phyloP scores from a whole-genome alignment of 1,139 yeast species.

The Zygoascus hellenicus region DNA sequence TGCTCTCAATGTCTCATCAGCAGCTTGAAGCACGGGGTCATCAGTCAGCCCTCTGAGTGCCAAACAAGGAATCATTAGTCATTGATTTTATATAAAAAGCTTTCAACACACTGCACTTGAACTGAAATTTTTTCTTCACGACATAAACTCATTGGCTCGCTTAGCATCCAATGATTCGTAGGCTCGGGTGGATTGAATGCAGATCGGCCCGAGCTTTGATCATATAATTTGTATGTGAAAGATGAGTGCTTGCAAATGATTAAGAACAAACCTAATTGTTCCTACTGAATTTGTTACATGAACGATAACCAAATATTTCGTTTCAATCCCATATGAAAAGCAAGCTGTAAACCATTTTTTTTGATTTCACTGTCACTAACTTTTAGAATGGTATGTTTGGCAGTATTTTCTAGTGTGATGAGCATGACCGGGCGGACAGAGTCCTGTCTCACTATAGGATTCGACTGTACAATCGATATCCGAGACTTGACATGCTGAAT shows the following conservation, averaged over 20 bases:
- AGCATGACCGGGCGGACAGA: slow-evolving; percentile 25
- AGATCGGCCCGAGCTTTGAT: no score
- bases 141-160: no score
- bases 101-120: no score
- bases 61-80: no score
- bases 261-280: slow-evolving; percentile 19
- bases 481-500: slow-evolving; percentile 16
- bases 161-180: no score
- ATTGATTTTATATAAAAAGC: no score
- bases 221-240: no score
- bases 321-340: slow-evolving; percentile 18
- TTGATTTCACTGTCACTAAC: not conserved
- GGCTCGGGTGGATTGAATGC: no score
- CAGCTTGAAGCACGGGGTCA: no score
- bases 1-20: no score
- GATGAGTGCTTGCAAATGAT: slow-evolving; percentile 12
- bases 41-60: no score
- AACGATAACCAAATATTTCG: slow-evolving; percentile 15
- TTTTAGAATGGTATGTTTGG: slow-evolving; percentile 1
- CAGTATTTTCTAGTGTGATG: slow-evolving; percentile 14
- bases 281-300: slow-evolving; percentile 18
- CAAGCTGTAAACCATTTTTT: not conserved
- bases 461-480: slow-evolving; percentile 20
- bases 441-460: slow-evolving; percentile 11
- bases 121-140: no score